phyloP scores from a whole-genome alignment of 23 red algal species.

The Cyanidium caldarium region DNA sequence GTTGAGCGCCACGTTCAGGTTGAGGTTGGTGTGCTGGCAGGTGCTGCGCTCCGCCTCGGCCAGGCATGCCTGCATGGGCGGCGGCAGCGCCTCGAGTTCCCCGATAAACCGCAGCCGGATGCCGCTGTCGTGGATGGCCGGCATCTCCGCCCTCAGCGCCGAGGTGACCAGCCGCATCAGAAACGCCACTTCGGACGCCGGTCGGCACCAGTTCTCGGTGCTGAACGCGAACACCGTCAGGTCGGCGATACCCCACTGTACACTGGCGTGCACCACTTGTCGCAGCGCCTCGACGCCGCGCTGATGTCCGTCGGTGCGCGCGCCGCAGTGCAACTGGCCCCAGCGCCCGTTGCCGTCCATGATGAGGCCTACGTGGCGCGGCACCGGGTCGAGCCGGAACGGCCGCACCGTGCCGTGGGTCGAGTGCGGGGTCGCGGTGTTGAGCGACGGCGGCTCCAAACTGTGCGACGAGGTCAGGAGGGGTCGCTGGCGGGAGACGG shows the following conservation, averaged over 20 bases:
- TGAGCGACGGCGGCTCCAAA: too few relatives aligned
- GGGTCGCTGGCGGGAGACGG: too few relatives aligned
- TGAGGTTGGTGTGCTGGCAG: not conserved
- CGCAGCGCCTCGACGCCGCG: not conserved
- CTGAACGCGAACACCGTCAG: conserved; percentile 20
- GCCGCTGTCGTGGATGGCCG: not conserved
- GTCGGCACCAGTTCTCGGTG: conserved; percentile 16
- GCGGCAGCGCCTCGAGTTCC: not conserved
- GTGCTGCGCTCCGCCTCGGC: conserved; percentile 4
- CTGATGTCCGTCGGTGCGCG: conserved; percentile 1
- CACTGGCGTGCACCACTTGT: not conserved
- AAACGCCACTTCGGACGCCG: not conserved
- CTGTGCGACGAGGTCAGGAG: too few relatives aligned
- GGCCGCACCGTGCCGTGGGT: too few relatives aligned
- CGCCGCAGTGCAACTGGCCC: not conserved
- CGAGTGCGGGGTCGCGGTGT: too few relatives aligned
- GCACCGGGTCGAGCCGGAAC: not conserved
- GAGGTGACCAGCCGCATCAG: not conserved
- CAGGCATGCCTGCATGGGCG: not conserved
- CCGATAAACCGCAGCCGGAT: conserved; percentile 5
- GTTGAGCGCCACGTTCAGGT: conserved; percentile 8
- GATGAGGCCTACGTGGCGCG: conserved; percentile 10
- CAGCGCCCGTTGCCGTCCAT: conserved; percentile 26
- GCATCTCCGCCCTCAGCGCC: not conserved
- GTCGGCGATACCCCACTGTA: conserved; percentile 2